These are phyloP conservation scores for Phytophthora fragariae DNA, from an alignment of 352 stramenopile genomes.

Conservation along the genomic window DNA sequence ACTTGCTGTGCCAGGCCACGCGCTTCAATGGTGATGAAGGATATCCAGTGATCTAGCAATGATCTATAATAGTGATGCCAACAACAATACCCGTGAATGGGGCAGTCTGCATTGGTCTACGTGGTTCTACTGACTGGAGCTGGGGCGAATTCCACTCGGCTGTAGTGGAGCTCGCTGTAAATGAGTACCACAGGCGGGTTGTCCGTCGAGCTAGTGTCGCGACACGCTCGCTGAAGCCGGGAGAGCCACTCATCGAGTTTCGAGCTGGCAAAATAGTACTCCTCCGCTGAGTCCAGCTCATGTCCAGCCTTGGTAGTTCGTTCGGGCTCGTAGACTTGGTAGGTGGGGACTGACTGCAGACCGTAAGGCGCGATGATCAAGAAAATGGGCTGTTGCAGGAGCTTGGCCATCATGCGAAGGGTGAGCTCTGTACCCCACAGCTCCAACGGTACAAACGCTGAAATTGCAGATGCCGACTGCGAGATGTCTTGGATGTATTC, in stretches of 20 bases:
- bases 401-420: slow-evolving; percentile 32
- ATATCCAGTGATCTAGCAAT: too few species aligned
- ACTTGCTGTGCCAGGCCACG: neutral
- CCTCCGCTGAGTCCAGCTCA: slow-evolving; percentile 22
- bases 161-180: slow-evolving; percentile 28
- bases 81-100: too few species aligned
- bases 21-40: neutral
- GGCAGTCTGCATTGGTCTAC: neutral
- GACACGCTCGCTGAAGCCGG: slow-evolving; percentile 10
- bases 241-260: slow-evolving; percentile 10
- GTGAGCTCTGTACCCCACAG: slow-evolving; percentile 23
- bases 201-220: neutral
- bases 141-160: slow-evolving; percentile 15
- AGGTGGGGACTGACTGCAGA: slow-evolving; percentile 7
- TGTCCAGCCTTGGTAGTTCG: slow-evolving; percentile 2
- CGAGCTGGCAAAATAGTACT: slow-evolving; percentile 14
- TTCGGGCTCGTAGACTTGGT: slow-evolving; percentile 27
- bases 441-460: slow-evolving; percentile 6
- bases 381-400: slow-evolving; percentile 24
- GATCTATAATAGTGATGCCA: too few species aligned
- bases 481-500: slow-evolving; percentile 17
- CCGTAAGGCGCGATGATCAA: slow-evolving; percentile 17
- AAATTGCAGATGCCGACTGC: slow-evolving; percentile 9
- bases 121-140: neutral
- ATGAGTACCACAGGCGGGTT: slow-evolving; percentile 20